Evolutionary conservation across 306 rosid genomes (phyloP), one percentile per base, ranked within the genome.

Genomic region (Casuarina cunninghamiana): DNA sequence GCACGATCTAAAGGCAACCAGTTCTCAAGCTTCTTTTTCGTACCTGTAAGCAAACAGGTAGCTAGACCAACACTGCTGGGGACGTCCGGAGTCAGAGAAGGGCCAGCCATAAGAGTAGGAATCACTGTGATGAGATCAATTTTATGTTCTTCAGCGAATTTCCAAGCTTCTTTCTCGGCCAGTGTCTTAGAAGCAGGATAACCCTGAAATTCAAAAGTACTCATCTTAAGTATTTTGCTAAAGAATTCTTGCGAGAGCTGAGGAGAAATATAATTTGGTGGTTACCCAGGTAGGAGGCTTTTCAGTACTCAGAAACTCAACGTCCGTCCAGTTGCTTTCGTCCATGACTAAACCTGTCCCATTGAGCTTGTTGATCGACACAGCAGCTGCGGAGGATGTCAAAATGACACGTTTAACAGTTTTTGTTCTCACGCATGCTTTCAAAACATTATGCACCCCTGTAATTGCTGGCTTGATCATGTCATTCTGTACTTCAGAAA

Each of bases 301-400:
- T 39, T 77, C 80, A 75, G 83, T 79, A 10, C 43, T 79, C 83
- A 93, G 83, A 80, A 80, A 91, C 61, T 91, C 94, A 42, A 83
- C 79, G 65, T 93, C 96, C 62, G 86, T 88, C 97, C 97, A 93
- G 53, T 79, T 80, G 49, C 73, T 83, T 83, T 93, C 97, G 72
- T 85, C 84, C 82, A 80, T 55, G 32, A 90, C 86, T 81, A 89
- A 63, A 75, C 77, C 93, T 3, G 92, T 84, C 45, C 82, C 96
- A 5, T 69, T 61, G 76, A 82, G 82, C 12, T 81, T 74, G 65
- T 81, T 93, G 81, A 89, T 83, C 1, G 91, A 82, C 1, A 89
- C 93, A 51, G 96, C 86, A 71, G 97, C 94, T 35, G 93, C 89
- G 50, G 97, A 93, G 72, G 97, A 93, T 80, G 97, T 93, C 83